Percentiles rank a stretch among this genome's conserved stretches.
Evolutionary conservation across 2,329 filamentous ascomycete species (phyloP).

Genomic region (Hymenotorrendiella dingleyae): DNA sequence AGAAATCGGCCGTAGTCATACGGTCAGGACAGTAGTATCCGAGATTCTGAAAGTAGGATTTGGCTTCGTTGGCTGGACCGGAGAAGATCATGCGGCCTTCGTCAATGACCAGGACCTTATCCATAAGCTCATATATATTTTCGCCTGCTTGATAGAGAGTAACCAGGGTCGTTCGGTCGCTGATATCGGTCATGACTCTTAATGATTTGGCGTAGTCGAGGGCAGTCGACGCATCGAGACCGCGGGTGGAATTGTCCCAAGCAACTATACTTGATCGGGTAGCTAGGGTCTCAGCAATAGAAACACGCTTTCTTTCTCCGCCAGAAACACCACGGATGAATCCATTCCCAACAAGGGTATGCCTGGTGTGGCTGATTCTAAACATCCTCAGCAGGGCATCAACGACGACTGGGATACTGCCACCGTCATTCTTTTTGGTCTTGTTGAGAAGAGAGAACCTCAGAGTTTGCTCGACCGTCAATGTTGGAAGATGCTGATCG

Average conservation of each 20-base stretch:
- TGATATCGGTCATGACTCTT: slow-evolving; percentile 69
- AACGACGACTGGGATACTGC: too few species aligned
- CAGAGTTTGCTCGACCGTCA: slow-evolving; percentile 74
- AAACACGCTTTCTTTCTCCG: slow-evolving; percentile 74
- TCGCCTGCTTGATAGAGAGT: slow-evolving; percentile 66
- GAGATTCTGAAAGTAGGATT: slow-evolving; percentile 58
- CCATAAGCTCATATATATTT: slow-evolving; percentile 66
- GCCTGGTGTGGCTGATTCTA: slow-evolving; percentile 67
- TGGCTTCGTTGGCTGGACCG: slow-evolving; percentile 52
- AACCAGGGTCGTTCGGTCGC: slow-evolving; percentile 62
- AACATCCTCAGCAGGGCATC: slow-evolving; percentile 78
- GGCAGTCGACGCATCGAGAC: slow-evolving; percentile 74
- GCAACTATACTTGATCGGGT: slow-evolving; percentile 39
- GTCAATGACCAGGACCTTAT: slow-evolving; percentile 76
- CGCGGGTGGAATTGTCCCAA: slow-evolving; percentile 77
- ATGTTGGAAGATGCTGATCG: slow-evolving; percentile 55
- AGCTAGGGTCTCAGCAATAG: slow-evolving; percentile 70
- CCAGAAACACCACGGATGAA: slow-evolving; percentile 68
- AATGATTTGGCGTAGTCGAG: slow-evolving; percentile 69
- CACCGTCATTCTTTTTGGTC: too few species aligned
- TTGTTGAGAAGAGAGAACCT: too few species aligned
- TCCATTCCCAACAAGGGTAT: slow-evolving; percentile 67
- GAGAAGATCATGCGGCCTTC: slow-evolving; percentile 62
- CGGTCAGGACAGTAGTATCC: slow-evolving; percentile 50
- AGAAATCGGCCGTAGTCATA: slow-evolving; percentile 69